Evolutionary conservation across 768 basidiomycete genomes (phyloP), one percentile per base, ranked within the genome.

Genomic region (Lactifluus volemus): DNA sequence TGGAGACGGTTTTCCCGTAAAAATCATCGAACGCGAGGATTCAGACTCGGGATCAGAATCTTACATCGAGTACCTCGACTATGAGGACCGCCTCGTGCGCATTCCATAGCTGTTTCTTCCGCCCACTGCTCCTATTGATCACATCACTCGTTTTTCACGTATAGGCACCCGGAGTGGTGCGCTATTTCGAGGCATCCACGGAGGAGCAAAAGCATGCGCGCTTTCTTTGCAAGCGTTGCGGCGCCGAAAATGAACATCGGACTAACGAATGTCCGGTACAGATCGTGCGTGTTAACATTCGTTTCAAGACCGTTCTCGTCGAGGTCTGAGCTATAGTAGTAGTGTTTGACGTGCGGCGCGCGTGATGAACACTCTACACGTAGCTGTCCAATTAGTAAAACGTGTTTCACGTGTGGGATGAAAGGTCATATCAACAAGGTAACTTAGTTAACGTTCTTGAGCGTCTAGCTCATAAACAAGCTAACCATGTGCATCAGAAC

Each of bases 341-440:
- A 92, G 90, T 92, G 90, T 69, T 70, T 88, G 59, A 90, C 86
- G 29, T 92, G 90, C 68, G 90, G 90, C 59, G 87, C 79, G 34
- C 82, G 85, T 53, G 81, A 92, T 67, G 89, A 92, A 63, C 90
- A 92, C 71, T 75, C 78, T 3, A 90, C 90, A 17, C 78, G 84
- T 44, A 82, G 83, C 53, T 92, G 89, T 72, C 88, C 89, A 2
- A 86, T 89, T 62, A 84, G 83, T 72, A 91, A 91, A 71, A 84
- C 80, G 0, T 92, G 90, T 68, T 92, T 83, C 67, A 79, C 77
- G 3, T 92, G 90, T 66, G 87, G 87, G 15, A 89, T 89, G 87
- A 88, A 87, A 69, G 90, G 90, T 2, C 89, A 91, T 68, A 81
- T 90, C 57, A 88, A 80, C 64, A 78, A 75, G 59, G 89, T 88